A percentile compares a stretch with the other conserved stretches of the same genome.
Conservation (phyloP, 169 alveolate species). For the Plasmodium malariae region DNA sequence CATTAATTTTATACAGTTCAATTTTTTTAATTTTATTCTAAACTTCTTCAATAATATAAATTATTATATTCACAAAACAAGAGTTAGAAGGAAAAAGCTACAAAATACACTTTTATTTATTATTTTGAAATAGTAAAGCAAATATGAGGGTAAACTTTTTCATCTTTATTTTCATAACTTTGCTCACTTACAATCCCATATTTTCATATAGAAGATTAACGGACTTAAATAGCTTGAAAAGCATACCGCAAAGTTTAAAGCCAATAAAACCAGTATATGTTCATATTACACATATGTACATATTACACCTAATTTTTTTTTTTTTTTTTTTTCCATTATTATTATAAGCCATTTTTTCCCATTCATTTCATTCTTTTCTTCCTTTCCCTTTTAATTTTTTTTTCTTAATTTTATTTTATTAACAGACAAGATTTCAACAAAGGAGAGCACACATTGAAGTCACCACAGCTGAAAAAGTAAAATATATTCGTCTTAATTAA, state of each 20-base stretch:
- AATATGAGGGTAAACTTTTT: conserved; percentile 28
- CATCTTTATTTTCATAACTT: background rate
- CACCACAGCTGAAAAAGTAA: background rate
- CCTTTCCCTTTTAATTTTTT: background rate
- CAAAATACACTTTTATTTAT: conserved; percentile 3
- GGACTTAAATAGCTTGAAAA: conserved; percentile 8
- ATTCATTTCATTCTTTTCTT: background rate
- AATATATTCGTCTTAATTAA: background rate
- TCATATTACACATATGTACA: background rate
- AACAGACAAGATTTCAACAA: conserved; percentile 12
- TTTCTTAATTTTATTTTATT: background rate
- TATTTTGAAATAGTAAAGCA: conserved; percentile 6
- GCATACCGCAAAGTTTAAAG: conserved; percentile 15
- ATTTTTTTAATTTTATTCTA: background rate
- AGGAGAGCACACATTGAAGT: background rate
- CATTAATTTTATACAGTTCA: background rate
- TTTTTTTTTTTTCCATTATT: background rate
- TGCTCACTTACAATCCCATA: conserved; percentile 8
- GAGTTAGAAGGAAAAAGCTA: background rate
- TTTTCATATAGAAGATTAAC: conserved; percentile 35
- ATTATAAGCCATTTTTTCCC: background rate
- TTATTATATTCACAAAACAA: conserved; percentile 3
- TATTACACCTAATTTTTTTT: background rate
- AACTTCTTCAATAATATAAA: background rate
- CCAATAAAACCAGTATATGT: conserved; percentile 25